These are phyloP conservation scores for Venturia effusa DNA, from an alignment of 2,329 filamentous ascomycete species.

Conservation along the genomic window DNA sequence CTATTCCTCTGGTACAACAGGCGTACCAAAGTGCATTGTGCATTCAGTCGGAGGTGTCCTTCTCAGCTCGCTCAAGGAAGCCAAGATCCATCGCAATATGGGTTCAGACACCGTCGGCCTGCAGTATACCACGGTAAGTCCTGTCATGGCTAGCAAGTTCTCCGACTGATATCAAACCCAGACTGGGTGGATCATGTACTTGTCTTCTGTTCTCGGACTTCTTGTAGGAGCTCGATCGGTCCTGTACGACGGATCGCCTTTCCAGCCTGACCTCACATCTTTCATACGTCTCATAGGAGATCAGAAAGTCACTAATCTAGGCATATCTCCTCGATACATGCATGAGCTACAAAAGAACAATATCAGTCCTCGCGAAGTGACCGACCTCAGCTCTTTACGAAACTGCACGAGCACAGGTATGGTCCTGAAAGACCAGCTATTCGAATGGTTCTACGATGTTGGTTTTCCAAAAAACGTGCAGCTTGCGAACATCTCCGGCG, in stretches of 20 bases:
- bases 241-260: slow-evolving; percentile 77
- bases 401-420: slow-evolving; percentile 66
- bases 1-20: slow-evolving; percentile 72
- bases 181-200: slow-evolving; percentile 86
- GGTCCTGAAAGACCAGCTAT: slow-evolving; percentile 62
- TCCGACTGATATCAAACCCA: slow-evolving; percentile 4
- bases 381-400: slow-evolving; percentile 51
- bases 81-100: slow-evolving; percentile 39
- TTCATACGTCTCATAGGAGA: slow-evolving; percentile 53
- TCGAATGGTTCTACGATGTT: slow-evolving; percentile 68
- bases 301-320: slow-evolving; percentile 60
- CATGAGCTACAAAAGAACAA: slow-evolving; percentile 57
- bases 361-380: slow-evolving; percentile 50
- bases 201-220: slow-evolving; percentile 48
- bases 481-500: slow-evolving; percentile 63
- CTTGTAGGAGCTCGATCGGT: slow-evolving; percentile 50
- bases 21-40: slow-evolving; percentile 75
- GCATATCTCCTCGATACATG: slow-evolving; percentile 67
- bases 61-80: slow-evolving; percentile 52
- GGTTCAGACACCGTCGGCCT: slow-evolving; percentile 34
- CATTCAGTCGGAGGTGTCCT: slow-evolving; percentile 60
- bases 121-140: slow-evolving; percentile 45
- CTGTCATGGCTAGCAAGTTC: not conserved
- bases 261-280: slow-evolving; percentile 54
- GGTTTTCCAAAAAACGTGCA: slow-evolving; percentile 59